Base-by-base conservation (phyloP, 179 eudicot species). In the Sideroxylon spinosum region DNA sequence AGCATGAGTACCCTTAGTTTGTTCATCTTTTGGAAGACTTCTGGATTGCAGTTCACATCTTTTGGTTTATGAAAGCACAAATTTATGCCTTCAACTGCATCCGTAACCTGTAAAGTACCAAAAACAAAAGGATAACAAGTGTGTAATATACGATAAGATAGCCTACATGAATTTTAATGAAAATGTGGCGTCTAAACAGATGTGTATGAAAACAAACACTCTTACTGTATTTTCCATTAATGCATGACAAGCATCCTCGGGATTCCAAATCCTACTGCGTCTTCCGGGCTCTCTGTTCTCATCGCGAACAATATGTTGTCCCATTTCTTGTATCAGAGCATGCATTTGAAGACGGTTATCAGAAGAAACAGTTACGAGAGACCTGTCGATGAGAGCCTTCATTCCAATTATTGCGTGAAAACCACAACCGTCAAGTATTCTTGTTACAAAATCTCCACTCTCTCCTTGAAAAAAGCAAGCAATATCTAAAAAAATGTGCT, bases 241-340 rank as follows among this genome's bases (percentile, higher is more conserved):
- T 71, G 37, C 81, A 0, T 48, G 12, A 20, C 25, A 49, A 59
- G 62, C 53, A 49, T 71, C 62, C 8, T 28, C 14, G 4, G 2
- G 12, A 50, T 20, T 55, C 64, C 76, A 72, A 16, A 78, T 7
- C 25, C 80, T 32, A 28, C 68, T 78, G 11, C 74, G 75, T 52
- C 55, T 52, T 32, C 74, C 71, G 9, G 76, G 81, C 29, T 62
- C 50, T 4, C 59, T 71, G 37, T 17, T 11, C 55, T 56, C 49
- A 1, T 12, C 20, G 6, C 46, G 32, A 72, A 52, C 63, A 72
- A 72, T 52, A 11, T 72, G 16, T 1, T 19, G 28, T 13, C 48
- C 65, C 76, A 73, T 28, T 73, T 73, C 76, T 55, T 73, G 25
- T 17, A 73, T 19, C 50, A 73, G 28, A 55, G 28, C 50, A 56